Evolutionary conservation across 768 basidiomycete species (phyloP).

Genomic region (Kwoniella dendrophila): DNA sequence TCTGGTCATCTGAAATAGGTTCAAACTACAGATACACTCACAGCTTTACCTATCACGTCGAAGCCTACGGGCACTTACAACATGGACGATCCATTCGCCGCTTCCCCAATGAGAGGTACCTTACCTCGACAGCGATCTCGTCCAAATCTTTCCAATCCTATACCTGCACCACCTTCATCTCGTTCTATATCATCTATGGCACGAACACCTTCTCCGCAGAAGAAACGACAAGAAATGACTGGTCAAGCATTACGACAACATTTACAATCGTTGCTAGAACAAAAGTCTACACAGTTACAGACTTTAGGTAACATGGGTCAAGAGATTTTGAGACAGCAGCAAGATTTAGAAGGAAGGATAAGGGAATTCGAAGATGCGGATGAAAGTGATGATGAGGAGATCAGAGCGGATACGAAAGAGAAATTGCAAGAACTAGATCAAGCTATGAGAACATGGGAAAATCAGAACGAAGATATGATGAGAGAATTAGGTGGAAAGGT

Average conservation of each 20-base stretch:
- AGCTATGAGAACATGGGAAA: slow-evolving; percentile 50
- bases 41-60: neutral
- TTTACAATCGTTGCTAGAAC: slow-evolving; percentile 70
- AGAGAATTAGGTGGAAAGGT: slow-evolving; percentile 46
- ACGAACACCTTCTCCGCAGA: slow-evolving; percentile 27
- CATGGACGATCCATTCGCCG: slow-evolving; percentile 38
- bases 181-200: slow-evolving; percentile 24
- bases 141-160: slow-evolving; percentile 30
- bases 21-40: neutral
- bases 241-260: slow-evolving; percentile 45
- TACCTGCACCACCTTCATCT: slow-evolving; percentile 32
- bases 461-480: slow-evolving; percentile 52
- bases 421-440: slow-evolving; percentile 47
- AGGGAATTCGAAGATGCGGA: slow-evolving; percentile 67
- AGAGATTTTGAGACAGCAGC: slow-evolving; percentile 87
- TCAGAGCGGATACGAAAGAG: slow-evolving; percentile 40
- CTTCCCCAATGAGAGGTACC: slow-evolving; percentile 1
- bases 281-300: slow-evolving; percentile 88
- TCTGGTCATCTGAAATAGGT: no score
- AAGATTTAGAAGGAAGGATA: slow-evolving; percentile 87
- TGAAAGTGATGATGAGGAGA: slow-evolving; percentile 60
- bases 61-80: slow-evolving; percentile 1
- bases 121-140: slow-evolving; percentile 36
- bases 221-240: slow-evolving; percentile 18
- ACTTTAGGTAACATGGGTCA: slow-evolving; percentile 91